Conservation (phyloP, 345 rosid genomes). For the Populus davidiana region DNA sequence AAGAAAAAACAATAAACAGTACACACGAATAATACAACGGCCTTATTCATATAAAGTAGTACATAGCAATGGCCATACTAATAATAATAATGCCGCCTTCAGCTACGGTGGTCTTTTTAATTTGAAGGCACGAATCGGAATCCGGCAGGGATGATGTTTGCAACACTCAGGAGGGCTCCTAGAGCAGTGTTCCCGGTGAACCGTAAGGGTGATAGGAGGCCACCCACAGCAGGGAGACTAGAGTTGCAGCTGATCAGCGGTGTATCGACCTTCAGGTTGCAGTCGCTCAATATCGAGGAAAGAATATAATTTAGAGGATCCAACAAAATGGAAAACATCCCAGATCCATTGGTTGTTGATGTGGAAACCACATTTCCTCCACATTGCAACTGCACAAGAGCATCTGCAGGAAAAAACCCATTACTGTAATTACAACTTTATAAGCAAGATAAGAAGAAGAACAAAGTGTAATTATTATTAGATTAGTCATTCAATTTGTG, state of each 20-base stretch:
- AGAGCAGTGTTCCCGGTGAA: conserved; percentile 35
- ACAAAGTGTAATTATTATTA: no score
- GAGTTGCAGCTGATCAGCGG: conserved; percentile 60
- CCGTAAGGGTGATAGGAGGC: conserved; percentile 42
- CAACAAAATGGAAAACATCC: conserved; percentile 37
- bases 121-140: conserved; percentile 29
- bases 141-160: conserved; percentile 40
- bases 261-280: conserved; percentile 46
- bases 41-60: no score
- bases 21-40: no score
- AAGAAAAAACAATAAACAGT: no score
- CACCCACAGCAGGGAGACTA: conserved; percentile 36
- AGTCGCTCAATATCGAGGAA: conserved; percentile 38
- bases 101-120: not conserved
- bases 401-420: conserved; percentile 28
- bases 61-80: no score
- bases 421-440: no score
- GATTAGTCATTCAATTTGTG: no score
- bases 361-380: conserved; percentile 44
- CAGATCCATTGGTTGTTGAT: conserved; percentile 40
- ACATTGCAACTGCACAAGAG: conserved; percentile 49
- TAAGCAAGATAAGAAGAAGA: no score
- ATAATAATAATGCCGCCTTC: no score
- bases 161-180: conserved; percentile 37
- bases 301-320: conserved; percentile 40